These are phyloP conservation scores for Hamigera avellanea DNA, from an alignment of 495 filamentous ascomycete genomes.

Conservation along the genomic window DNA sequence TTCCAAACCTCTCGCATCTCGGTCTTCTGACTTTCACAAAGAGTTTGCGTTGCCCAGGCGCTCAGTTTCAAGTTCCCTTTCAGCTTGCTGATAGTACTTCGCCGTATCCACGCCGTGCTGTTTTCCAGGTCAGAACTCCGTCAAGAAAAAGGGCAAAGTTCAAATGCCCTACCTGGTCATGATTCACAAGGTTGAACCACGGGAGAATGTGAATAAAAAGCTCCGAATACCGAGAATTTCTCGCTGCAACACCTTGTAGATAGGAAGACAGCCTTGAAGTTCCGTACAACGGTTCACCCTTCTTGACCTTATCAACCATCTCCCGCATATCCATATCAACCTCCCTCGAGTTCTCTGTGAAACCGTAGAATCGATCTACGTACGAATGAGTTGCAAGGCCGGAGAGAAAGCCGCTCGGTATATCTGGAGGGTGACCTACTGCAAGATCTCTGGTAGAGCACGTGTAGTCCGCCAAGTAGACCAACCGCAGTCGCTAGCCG, in stretches of 20 bases:
- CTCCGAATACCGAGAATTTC: slow-evolving; percentile 84
- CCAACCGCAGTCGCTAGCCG: slow-evolving; percentile 63
- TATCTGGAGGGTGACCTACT: slow-evolving; percentile 27
- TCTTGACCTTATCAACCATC: slow-evolving; percentile 93
- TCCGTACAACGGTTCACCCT: slow-evolving; percentile 84
- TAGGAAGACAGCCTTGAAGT: slow-evolving; percentile 63
- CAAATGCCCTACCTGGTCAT: slow-evolving; percentile 51
- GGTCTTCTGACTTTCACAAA: slow-evolving; percentile 9
- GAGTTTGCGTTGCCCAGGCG: slow-evolving; percentile 20
- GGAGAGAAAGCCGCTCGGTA: neutral
- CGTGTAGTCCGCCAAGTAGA: slow-evolving; percentile 60
- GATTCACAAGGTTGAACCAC: slow-evolving; percentile 97
- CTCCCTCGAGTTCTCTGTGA: slow-evolving; percentile 82
- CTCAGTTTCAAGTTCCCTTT: slow-evolving; percentile 83
- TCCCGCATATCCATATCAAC: slow-evolving; percentile 94
- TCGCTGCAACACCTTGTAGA: slow-evolving; percentile 84
- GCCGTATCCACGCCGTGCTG: slow-evolving; percentile 95
- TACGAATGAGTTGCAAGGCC: slow-evolving; percentile 7
- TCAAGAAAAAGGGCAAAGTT: neutral
- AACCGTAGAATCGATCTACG: slow-evolving; percentile 76
- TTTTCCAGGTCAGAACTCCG: neutral
- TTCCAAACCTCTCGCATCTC: no score
- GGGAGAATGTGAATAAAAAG: slow-evolving; percentile 74
- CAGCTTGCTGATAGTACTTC: slow-evolving; percentile 96
- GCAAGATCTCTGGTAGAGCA: slow-evolving; percentile 65